These are phyloP conservation scores for Lactarius vividus DNA, from an alignment of 768 basidiomycete genomes.

Conservation along the genomic window DNA sequence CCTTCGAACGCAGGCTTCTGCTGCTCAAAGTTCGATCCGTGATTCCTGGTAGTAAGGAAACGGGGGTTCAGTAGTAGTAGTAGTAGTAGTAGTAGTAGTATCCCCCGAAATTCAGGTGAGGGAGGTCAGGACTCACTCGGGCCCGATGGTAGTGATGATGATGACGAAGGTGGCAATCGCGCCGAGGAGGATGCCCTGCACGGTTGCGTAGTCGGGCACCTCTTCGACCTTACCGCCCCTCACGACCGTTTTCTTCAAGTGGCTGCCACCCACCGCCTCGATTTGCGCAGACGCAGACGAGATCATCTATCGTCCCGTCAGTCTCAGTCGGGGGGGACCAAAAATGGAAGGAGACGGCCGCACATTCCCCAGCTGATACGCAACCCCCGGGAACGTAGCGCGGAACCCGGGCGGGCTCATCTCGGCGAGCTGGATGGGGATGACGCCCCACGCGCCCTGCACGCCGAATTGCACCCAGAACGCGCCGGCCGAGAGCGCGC, in stretches of 20 bases:
- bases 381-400: slow-evolving; percentile 44
- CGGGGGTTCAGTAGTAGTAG: no score
- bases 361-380: slow-evolving; percentile 45
- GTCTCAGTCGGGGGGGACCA: not conserved
- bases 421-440: slow-evolving; percentile 47
- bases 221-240: slow-evolving; percentile 29
- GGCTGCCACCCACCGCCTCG: slow-evolving; percentile 45
- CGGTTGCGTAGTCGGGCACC: slow-evolving; percentile 48
- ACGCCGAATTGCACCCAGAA: slow-evolving; percentile 49
- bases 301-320: slow-evolving; percentile 37
- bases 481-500: slow-evolving; percentile 44
- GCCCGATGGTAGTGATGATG: slow-evolving; percentile 73
- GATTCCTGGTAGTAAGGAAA: slow-evolving; percentile 29
- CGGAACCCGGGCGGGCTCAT: slow-evolving; percentile 49
- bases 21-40: slow-evolving; percentile 70
- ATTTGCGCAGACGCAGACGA: slow-evolving; percentile 48
- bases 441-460: slow-evolving; percentile 38
- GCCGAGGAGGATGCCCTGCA: slow-evolving; percentile 88
- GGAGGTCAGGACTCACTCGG: slow-evolving; percentile 56
- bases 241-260: slow-evolving; percentile 37
- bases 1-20: slow-evolving; percentile 76
- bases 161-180: slow-evolving; percentile 75
- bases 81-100: no score
- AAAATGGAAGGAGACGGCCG: slow-evolving; percentile 8
- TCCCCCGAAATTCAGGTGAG: not conserved